phyloP scores from a whole-genome alignment of 2,329 filamentous ascomycete species.

The Rutstroemia sp. region DNA sequence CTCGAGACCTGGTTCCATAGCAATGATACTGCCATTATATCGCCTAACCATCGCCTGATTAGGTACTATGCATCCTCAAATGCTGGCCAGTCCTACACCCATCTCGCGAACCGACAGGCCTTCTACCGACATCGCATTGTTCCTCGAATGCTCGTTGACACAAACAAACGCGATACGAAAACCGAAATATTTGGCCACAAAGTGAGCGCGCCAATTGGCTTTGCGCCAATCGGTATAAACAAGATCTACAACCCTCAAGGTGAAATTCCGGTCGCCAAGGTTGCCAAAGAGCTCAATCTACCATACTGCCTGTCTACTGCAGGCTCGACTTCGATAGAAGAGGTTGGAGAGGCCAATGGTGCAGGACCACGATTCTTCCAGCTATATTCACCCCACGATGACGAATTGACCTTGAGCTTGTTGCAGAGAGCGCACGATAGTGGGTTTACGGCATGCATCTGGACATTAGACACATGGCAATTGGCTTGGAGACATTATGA shows the following conservation, averaged over 20 bases:
- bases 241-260: constrained; percentile 54
- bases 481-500: constrained; percentile 56
- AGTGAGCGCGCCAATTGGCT: constrained; percentile 53
- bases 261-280: constrained; percentile 52
- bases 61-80: constrained; percentile 50
- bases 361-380: constrained; percentile 50
- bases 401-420: constrained; percentile 49
- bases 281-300: constrained; percentile 48
- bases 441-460: constrained; percentile 50
- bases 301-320: constrained; percentile 55
- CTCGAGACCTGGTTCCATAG: background rate
- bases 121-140: constrained; percentile 59
- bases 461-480: constrained; percentile 59
- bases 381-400: constrained; percentile 57
- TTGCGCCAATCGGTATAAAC: constrained; percentile 59
- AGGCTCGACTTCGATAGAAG: constrained; percentile 44
- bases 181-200: constrained; percentile 54
- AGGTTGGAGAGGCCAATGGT: constrained; percentile 49
- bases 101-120: constrained; percentile 52
- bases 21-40: no score
- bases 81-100: constrained; percentile 44
- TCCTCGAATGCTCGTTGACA: constrained; percentile 54
- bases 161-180: constrained; percentile 45
- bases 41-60: background rate
- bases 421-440: constrained; percentile 45